A percentile compares a stretch with the other conserved stretches of the same genome.
These are phyloP conservation scores for Yarrowia deformans DNA, from an alignment of 805 yeast genomes.

Conservation along the genomic window DNA sequence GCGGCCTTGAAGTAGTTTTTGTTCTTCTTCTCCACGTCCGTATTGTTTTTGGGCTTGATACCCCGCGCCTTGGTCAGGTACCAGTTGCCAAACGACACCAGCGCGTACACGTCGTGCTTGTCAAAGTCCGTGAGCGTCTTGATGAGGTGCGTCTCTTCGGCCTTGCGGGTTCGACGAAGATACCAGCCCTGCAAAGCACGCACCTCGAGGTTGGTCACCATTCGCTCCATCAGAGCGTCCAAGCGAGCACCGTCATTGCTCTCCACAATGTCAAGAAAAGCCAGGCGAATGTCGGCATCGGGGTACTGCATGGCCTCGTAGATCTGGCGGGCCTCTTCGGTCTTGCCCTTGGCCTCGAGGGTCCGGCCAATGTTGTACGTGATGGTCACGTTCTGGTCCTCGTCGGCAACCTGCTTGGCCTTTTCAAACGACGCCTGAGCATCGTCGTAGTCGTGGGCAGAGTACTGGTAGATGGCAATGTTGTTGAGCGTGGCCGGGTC, in stretches of 20 bases:
- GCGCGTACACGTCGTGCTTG: conserved; percentile 84
- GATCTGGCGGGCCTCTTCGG: conserved; percentile 51
- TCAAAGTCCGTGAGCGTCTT: conserved; percentile 82
- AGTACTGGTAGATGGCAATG: conserved; percentile 80
- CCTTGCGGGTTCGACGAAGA: conserved; percentile 54
- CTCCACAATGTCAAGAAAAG: conserved; percentile 62
- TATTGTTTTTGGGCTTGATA: conserved; percentile 56
- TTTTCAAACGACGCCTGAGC: conserved; percentile 64
- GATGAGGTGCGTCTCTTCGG: conserved; percentile 82
- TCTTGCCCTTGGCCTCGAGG: conserved; percentile 58
- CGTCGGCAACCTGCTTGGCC: conserved; percentile 52
- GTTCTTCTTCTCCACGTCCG: conserved; percentile 65
- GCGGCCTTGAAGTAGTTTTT: conserved; percentile 88
- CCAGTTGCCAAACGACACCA: conserved; percentile 87
- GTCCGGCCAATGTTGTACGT: conserved; percentile 81
- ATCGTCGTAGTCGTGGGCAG: conserved; percentile 64
- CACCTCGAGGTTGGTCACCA: conserved; percentile 74
- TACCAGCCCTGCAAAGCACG: conserved; percentile 95
- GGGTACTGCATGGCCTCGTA: conserved; percentile 77
- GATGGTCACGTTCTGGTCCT: conserved; percentile 53
- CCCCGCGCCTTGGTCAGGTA: conserved; percentile 84
- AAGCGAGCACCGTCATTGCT: conserved; percentile 59
- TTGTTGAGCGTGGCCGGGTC: conserved; percentile 78
- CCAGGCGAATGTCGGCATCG: conserved; percentile 74
- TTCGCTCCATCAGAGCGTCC: conserved; percentile 59